Evolutionary conservation across 768 basidiomycete species (phyloP).

Genomic region (Hygrophoropsis aurantiaca): DNA sequence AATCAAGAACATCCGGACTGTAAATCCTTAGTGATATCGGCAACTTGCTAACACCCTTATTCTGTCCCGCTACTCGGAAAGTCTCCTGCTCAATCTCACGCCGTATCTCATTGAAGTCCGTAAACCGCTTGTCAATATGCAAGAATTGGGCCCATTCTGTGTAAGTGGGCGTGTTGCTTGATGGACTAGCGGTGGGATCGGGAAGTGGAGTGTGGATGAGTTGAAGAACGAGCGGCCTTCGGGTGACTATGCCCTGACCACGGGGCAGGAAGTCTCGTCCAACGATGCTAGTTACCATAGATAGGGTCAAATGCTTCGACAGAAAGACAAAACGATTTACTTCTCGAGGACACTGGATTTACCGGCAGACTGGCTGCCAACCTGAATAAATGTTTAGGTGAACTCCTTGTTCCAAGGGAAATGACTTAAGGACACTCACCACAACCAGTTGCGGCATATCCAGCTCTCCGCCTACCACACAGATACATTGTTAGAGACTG

Average conservation of each 20-base stretch:
- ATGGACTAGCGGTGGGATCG: constrained; percentile 40
- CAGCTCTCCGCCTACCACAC: constrained; percentile 71
- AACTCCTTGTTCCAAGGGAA: not conserved
- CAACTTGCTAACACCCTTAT: constrained; percentile 95
- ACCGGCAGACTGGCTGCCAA: constrained; percentile 95
- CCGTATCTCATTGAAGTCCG: constrained; percentile 92
- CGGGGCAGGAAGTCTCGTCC: constrained; percentile 89
- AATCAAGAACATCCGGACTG: constrained; percentile 91
- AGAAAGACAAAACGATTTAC: constrained; percentile 46
- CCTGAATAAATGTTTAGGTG: constrained; percentile 43
- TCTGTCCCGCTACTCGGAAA: constrained; percentile 94
- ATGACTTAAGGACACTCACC: constrained; percentile 45
- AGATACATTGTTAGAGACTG: constrained; percentile 11
- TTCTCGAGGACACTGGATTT: constrained; percentile 97
- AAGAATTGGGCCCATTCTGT: constrained; percentile 97
- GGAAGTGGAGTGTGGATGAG: constrained; percentile 87
- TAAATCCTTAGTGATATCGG: constrained; percentile 96
- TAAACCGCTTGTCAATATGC: constrained; percentile 93
- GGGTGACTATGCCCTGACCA: constrained; percentile 92
- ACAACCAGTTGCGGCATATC: constrained; percentile 92
- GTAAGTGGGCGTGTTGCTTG: constrained; percentile 42
- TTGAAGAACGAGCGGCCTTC: constrained; percentile 92
- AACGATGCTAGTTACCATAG: constrained; percentile 67
- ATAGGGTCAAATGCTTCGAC: constrained; percentile 1
- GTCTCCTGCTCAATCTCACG: constrained; percentile 99